These are phyloP conservation scores for Skeletonema potamos DNA, from an alignment of 108 stramenopile species.

Conservation along the genomic window DNA sequence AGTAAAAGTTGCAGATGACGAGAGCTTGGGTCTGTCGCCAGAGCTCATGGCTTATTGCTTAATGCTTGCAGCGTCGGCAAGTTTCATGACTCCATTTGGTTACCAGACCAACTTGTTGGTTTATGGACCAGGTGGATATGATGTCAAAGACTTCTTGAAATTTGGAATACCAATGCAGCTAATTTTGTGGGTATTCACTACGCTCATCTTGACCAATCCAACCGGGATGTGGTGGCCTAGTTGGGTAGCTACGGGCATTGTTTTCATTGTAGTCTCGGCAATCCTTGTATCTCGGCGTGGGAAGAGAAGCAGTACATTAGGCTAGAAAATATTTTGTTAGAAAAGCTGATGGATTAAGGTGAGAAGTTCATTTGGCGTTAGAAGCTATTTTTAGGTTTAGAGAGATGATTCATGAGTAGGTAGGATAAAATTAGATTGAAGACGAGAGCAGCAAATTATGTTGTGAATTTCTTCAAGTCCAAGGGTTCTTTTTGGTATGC, in stretches of 20 bases:
- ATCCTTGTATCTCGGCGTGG: conserved; percentile 23
- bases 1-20: too few species aligned
- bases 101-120: conserved; percentile 79
- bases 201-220: conserved; percentile 42
- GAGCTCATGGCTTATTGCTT: conserved; percentile 79
- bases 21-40: too few species aligned
- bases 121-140: conserved; percentile 86
- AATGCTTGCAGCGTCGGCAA: conserved; percentile 84
- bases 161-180: conserved; percentile 85
- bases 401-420: too few species aligned
- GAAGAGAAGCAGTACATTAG: too few species aligned
- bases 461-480: too few species aligned
- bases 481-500: too few species aligned
- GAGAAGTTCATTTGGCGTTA: too few species aligned
- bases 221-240: conserved; percentile 45
- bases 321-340: too few species aligned
- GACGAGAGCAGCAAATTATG: too few species aligned
- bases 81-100: conserved; percentile 84
- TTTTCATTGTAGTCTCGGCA: conserved; percentile 21
- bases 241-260: conserved; percentile 47
- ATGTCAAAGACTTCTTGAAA: conserved; percentile 59
- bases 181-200: conserved; percentile 70
- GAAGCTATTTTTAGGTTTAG: too few species aligned
- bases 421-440: too few species aligned
- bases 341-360: too few species aligned